These are phyloP conservation scores for Zygotorulaspora florentina DNA, from an alignment of 805 yeast species.

Conservation along the genomic window DNA sequence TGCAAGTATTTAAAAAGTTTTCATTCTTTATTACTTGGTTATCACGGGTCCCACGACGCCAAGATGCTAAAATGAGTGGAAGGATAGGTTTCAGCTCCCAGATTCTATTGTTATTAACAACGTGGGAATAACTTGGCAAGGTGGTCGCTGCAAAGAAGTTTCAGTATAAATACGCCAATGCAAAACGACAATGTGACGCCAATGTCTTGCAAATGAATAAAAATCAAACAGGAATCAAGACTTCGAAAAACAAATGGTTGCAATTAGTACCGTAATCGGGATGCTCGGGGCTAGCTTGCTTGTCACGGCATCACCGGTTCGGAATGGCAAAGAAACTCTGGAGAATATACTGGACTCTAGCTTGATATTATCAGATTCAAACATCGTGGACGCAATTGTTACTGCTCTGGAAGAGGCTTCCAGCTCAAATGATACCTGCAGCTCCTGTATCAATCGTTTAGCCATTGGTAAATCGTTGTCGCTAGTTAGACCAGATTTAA, in stretches of 20 bases:
- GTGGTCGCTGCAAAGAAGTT: not conserved
- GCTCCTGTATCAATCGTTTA: conserved; percentile 37
- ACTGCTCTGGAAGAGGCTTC: conserved; percentile 9
- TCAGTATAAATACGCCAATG: not conserved
- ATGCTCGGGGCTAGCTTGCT: conserved; percentile 3
- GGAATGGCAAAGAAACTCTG: conserved; percentile 9
- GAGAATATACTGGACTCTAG: conserved; percentile 5
- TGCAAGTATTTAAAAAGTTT: not conserved
- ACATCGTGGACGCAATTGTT: conserved; percentile 4
- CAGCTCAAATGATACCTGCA: conserved; percentile 26
- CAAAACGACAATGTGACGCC: not conserved
- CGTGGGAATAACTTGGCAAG: not conserved
- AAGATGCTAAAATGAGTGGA: not conserved
- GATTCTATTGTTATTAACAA: not conserved
- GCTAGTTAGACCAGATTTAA: conserved; percentile 38
- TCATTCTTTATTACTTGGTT: not conserved
- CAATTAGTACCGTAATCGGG: not conserved
- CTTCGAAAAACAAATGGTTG: not conserved
- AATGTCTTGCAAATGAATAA: not conserved
- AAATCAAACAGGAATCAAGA: not conserved
- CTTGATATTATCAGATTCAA: conserved; percentile 3
- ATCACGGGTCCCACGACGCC: not conserved
- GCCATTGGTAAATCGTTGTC: conserved; percentile 39
- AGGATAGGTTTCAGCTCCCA: not conserved
- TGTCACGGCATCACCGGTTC: conserved; percentile 7